Base-by-base conservation (phyloP, 192 early-diverging fungal genomes). In the Cladochytrium replicatum region DNA sequence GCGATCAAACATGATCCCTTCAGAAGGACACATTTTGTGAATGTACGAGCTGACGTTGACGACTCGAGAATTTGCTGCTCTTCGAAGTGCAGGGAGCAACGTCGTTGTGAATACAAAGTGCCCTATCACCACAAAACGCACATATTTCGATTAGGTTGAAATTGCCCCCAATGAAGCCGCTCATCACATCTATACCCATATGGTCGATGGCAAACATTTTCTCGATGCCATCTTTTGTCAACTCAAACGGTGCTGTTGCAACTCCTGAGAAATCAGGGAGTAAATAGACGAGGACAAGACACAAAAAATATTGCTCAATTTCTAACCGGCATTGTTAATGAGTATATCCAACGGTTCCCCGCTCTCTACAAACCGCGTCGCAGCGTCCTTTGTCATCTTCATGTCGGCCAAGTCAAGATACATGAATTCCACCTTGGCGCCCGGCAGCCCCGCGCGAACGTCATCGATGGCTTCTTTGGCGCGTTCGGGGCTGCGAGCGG, bases 161-260 rank as follows among this genome's bases (percentile, higher is more conserved):
- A n/a, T n/a, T n/a, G n/a, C n/a, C n/a, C n/a, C n/a, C n/a, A n/a
- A n/a, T n/a, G n/a, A n/a, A n/a, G n/a, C n/a, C n/a, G n/a, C n/a
- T n/a, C n/a, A n/a, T n/a, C n/a, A n/a, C n/a, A n/a, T n/a, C n/a
- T n/a, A n/a, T n/a, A n/a, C n/a, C n/a, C 9, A 72, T 37, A 47
- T 72, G 69, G 48, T 72, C 72, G 25, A 58, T 59, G 2, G 41
- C 70, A 48, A 72, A 72, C 30, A 69, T 64, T 7, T 28, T 29
- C 56, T 72, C 70, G 49, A 55, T 50, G 7, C 67, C 67, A 41
- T 69, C 67, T 6, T 44, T 30, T 2, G 63, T 71, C 24, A 70
- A 22, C 6, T 55, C 51, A 31, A 64, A 68, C 2, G 59, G 45
- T 0, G 29, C 29, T 8, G 51, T 44, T 54, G 52, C 58, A 50